Conservation (phyloP, 495 filamentous ascomycete genomes). For the Daldinia bambusicola region DNA sequence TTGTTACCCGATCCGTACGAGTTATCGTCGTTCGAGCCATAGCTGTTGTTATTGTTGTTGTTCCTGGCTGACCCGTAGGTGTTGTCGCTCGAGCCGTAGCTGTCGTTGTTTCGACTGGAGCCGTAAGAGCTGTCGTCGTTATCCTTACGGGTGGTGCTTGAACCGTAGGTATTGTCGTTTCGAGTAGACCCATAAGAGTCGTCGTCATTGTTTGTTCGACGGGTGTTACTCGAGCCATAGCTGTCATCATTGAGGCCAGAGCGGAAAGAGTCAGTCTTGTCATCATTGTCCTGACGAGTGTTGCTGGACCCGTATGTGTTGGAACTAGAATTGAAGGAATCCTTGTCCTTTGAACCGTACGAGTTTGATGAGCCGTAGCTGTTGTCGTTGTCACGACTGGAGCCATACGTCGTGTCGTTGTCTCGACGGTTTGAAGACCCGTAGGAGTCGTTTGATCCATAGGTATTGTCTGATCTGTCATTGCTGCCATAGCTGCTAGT, state of each 20-base stretch:
- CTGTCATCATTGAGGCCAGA: slow-evolving; percentile 27
- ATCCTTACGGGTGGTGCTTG: too few species aligned
- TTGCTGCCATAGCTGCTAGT: not conserved
- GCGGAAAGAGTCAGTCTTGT: slow-evolving; percentile 6
- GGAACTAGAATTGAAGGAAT: slow-evolving; percentile 33
- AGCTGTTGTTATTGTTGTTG: slow-evolving; percentile 10
- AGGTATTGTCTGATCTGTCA: slow-evolving; percentile 12
- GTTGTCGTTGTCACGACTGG: slow-evolving; percentile 19
- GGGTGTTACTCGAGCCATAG: slow-evolving; percentile 36
- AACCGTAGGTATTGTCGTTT: slow-evolving; percentile 37
- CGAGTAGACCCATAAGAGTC: slow-evolving; percentile 32
- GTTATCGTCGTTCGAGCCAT: slow-evolving; percentile 30
- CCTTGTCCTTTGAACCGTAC: slow-evolving; percentile 33
- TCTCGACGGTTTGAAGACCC: slow-evolving; percentile 38
- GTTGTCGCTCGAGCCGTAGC: slow-evolving; percentile 33
- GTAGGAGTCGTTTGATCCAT: slow-evolving; percentile 21
- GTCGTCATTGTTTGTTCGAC: slow-evolving; percentile 1
- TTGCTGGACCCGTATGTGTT: slow-evolving; percentile 44
- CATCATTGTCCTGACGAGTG: slow-evolving; percentile 15
- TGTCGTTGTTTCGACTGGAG: slow-evolving; percentile 22
- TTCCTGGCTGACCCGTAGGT: slow-evolving; percentile 25
- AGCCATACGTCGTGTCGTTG: slow-evolving; percentile 32
- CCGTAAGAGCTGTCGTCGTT: slow-evolving; percentile 35
- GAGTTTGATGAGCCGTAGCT: slow-evolving; percentile 25
- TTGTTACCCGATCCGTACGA: slow-evolving; percentile 35